These are phyloP conservation scores for Zoysia pacifica DNA, from an alignment of 176 grass and related monocot genomes.

Conservation along the genomic window DNA sequence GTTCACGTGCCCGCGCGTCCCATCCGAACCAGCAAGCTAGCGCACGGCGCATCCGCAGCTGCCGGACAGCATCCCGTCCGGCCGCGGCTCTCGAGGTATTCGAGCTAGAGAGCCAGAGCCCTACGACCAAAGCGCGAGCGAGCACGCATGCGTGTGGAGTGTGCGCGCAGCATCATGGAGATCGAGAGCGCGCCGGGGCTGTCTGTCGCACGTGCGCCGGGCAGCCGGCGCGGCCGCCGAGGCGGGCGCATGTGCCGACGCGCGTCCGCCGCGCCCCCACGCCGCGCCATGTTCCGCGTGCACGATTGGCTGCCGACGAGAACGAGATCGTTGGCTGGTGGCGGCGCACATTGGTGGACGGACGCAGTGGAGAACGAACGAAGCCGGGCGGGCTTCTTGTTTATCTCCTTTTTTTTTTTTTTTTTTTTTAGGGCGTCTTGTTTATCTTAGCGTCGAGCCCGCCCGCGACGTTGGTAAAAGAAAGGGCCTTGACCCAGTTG, in stretches of 20 bases:
- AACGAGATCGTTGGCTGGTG: neutral
- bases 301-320: slow-evolving; percentile 4
- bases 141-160: slow-evolving; percentile 17
- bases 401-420: too few relatives aligned
- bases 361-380: neutral
- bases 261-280: neutral
- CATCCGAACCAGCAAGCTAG: slow-evolving; percentile 12
- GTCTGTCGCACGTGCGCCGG: slow-evolving; percentile 56
- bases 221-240: slow-evolving; percentile 43
- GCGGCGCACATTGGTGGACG: neutral
- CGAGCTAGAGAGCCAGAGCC: neutral
- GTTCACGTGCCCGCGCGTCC: slow-evolving; percentile 47
- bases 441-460: neutral
- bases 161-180: slow-evolving; percentile 40
- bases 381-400: neutral
- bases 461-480: neutral
- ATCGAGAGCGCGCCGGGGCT: slow-evolving; percentile 9
- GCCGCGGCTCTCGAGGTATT: slow-evolving; percentile 56
- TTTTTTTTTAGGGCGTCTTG: too few relatives aligned
- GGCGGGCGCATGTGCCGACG: slow-evolving; percentile 54
- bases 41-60: slow-evolving; percentile 2
- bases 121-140: slow-evolving; percentile 7
- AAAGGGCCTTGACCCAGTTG: neutral
- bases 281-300: slow-evolving; percentile 24
- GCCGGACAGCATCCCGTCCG: slow-evolving; percentile 25